phyloP scores from a whole-genome alignment of 2,329 filamentous ascomycete genomes.

The Epichloe gansuensis region DNA sequence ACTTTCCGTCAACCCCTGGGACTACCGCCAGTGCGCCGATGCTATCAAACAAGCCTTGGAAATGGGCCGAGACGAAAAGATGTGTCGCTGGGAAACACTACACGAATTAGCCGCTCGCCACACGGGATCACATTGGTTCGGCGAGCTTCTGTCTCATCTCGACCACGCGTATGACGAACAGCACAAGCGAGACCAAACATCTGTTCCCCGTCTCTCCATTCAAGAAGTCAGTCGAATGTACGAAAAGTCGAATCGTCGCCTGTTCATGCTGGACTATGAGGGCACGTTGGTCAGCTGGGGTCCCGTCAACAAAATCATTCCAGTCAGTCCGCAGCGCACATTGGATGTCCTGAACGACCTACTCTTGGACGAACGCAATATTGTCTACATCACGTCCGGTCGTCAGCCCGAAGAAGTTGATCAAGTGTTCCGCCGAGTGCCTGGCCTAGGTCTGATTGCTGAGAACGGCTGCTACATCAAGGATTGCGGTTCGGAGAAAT shows the following conservation, averaged over 20 bases:
- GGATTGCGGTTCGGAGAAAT: slow-evolving; percentile 52
- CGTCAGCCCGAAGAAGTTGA: slow-evolving; percentile 80
- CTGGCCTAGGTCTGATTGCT: slow-evolving; percentile 76
- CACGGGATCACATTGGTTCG: slow-evolving; percentile 78
- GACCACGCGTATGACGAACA: slow-evolving; percentile 72
- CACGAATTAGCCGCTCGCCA: slow-evolving; percentile 63
- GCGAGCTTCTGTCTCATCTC: slow-evolving; percentile 57
- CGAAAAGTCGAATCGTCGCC: slow-evolving; percentile 47
- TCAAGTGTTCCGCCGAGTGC: slow-evolving; percentile 69
- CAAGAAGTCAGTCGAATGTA: slow-evolving; percentile 54
- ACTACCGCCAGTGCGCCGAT: slow-evolving; percentile 76
- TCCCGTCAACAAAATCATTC: slow-evolving; percentile 69
- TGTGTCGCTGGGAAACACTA: slow-evolving; percentile 59
- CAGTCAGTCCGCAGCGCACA: slow-evolving; percentile 72
- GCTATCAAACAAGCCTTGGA: slow-evolving; percentile 75
- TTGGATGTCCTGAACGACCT: slow-evolving; percentile 74
- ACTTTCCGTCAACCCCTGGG: slow-evolving; percentile 87
- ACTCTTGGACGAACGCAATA: slow-evolving; percentile 65
- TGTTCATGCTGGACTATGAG: slow-evolving; percentile 90
- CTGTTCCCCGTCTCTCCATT: slow-evolving; percentile 72
- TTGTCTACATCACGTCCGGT: slow-evolving; percentile 88
- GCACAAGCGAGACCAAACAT: slow-evolving; percentile 68
- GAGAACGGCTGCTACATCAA: slow-evolving; percentile 91
- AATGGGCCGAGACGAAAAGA: slow-evolving; percentile 64
- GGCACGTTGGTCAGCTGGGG: slow-evolving; percentile 84